Base-by-base conservation (phyloP, 2,329 filamentous ascomycete species). In the Fonsecaea nubica region DNA sequence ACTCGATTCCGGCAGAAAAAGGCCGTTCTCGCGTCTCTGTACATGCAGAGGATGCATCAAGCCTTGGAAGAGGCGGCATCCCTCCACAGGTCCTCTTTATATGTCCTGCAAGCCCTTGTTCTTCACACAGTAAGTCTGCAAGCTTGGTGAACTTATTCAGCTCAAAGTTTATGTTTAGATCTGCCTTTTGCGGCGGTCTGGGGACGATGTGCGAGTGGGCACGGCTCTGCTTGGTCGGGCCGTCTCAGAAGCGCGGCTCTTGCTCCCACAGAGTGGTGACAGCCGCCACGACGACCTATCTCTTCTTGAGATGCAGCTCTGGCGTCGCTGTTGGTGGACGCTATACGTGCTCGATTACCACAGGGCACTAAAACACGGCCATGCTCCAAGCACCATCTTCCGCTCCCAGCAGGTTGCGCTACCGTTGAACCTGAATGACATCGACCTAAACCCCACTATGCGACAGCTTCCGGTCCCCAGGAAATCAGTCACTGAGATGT, bases 111-210 rank as follows among this genome's bases (percentile, higher is more conserved):
- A 45, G 40, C 15, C 40, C 40, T 45, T 45, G 40, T 45, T 18
- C 40, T 45, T 45, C 40, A 45, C n/a, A 9, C n/a, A n/a, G 40
- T 45, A 45, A 45, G 40, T 45, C 40, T 18, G n/a, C 40, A 45
- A 6, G 5, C 40, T 45, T n/a, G 40, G 18, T 45, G 15, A 5
- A 9, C 18, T 45, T 12, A 13, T 45, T 45, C 15, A 18, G 18
- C 40, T 45, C 15, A 45, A 25, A 45, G n/a, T 45, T 21, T 15
- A 9, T 45, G 40, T 45, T 45, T 45, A 45, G 40, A 45, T 45
- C 40, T 45, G 40, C 40, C 40, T 45, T 6, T 45, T 45, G 6
- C 40, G 40, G 4, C n/a, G 40, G 40, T 6, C n/a, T 18, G 40
- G 40, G 40, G 40, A 18, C 9, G 40, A 13, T 18, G 40, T 18